A percentile compares a stretch with the other conserved stretches of the same genome.
These are phyloP conservation scores for Ogataea naganishii DNA, from an alignment of 805 yeast genomes.

Conservation along the genomic window DNA sequence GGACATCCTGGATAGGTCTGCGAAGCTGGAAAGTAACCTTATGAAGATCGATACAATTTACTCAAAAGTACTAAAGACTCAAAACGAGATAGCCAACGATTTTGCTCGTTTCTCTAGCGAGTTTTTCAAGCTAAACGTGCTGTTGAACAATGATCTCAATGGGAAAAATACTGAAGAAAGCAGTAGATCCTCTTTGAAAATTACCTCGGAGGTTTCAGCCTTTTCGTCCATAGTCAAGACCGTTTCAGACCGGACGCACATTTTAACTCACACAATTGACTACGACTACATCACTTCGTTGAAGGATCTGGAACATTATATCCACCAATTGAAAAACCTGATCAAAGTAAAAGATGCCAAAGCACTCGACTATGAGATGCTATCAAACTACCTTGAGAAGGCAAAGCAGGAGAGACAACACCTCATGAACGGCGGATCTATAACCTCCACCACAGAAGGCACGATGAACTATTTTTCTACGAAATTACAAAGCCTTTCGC, in stretches of 20 bases:
- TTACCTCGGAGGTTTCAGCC: conserved; percentile 15
- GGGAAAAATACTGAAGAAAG: conserved; percentile 17
- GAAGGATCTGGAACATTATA: conserved; percentile 81
- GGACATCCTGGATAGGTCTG: conserved; percentile 74
- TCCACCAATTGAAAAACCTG: conserved; percentile 52
- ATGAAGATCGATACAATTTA: conserved; percentile 72
- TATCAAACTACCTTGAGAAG: conserved; percentile 68
- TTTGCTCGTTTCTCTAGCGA: conserved; percentile 64
- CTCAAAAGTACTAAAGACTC: conserved; percentile 60
- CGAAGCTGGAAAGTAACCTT: conserved; percentile 78
- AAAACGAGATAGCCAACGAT: conserved; percentile 66
- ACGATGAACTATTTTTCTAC: conserved; percentile 28
- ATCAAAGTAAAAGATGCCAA: conserved; percentile 85
- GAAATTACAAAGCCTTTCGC: conserved; percentile 41
- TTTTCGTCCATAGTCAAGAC: conserved; percentile 32
- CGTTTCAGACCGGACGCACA: conserved; percentile 18
- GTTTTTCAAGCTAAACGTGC: conserved; percentile 50
- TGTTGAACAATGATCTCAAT: conserved; percentile 23
- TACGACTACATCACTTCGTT: conserved; percentile 74
- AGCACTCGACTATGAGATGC: conserved; percentile 82
- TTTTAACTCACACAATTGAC: conserved; percentile 45
- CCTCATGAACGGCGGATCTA: conserved; percentile 24
- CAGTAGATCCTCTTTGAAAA: conserved; percentile 10
- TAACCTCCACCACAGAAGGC: conserved; percentile 27
- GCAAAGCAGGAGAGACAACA: conserved; percentile 53